Evolutionary conservation across 2,329 filamentous ascomycete genomes (phyloP), one percentile per base, ranked within the genome.

Genomic region (Parastagonospora nodorum): DNA sequence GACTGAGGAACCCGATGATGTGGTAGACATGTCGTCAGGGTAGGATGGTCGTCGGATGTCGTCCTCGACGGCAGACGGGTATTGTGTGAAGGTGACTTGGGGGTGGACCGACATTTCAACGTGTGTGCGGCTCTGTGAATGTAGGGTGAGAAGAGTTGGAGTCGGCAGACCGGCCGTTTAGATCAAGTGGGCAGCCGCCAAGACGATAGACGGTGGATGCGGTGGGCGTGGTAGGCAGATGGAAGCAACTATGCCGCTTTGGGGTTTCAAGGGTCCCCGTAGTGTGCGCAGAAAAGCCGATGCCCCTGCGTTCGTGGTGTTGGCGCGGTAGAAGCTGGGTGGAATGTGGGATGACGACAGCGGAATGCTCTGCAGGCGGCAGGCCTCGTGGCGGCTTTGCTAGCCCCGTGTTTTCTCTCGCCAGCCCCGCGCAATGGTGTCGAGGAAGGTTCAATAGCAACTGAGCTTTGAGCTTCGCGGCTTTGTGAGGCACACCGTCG

Each of bases 1-100:
- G 60, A 77, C 74, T 37, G 78, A 80, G 27, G 74, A 73, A 19
- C 76, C 77, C 19, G 78, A 81, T 43, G 68, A 72, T 44, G 67
- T 63, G 16, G 69, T 68, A 53, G 67, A 70, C 69, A 73, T 73
- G 62, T 71, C 63, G 67, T 72, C 71, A 50, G 64, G 58, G 47
- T 69, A 69, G 30, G 65, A 68, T 32, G 48, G 45, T 5, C 60
- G 57, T 45, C 61, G 61, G 57, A 60, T 58, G 53, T 50, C 44
- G 54, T 53, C 55, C 43, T 63, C 60, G 49, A 53, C 49, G 36
- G 62, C 58, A 43, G 60, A 42, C 46, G 69, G 68, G 49, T 69
- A 67, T 43, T 66, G 61, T 19, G 58, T 54, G 48, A 66, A 57
- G 45, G 55, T 46, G 46, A 58, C 49, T 19, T 63, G 55, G 38